phyloP scores from a whole-genome alignment of 163 green algal species.

The Volvox carteri region DNA sequence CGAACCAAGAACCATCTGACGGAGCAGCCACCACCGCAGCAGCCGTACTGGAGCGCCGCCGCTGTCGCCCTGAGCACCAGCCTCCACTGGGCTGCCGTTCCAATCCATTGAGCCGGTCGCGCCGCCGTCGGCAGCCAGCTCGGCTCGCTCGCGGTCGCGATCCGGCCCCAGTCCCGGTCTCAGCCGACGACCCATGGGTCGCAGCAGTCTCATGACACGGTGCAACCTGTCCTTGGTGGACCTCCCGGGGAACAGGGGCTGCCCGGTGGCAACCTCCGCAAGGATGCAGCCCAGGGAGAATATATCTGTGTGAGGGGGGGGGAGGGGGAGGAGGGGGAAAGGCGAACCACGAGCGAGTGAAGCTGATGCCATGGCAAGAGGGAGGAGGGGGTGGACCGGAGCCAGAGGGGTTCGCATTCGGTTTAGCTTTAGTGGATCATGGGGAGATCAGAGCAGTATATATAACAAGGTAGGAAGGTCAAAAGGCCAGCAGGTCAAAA shows the following conservation, averaged over 20 bases:
- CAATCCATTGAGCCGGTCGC: background rate
- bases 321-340: background rate
- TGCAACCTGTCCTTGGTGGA: background rate
- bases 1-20: background rate
- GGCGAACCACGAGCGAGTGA: no score
- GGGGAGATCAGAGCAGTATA: no score
- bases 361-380: no score
- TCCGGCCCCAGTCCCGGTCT: no score
- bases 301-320: background rate
- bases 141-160: no score
- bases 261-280: conserved; percentile 26
- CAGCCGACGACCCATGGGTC: conserved; percentile 7
- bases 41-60: background rate
- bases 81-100: background rate
- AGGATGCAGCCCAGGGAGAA: conserved; percentile 10
- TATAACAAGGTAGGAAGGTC: no score
- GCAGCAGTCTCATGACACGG: conserved; percentile 1
- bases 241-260: conserved; percentile 3
- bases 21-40: background rate
- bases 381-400: background rate
- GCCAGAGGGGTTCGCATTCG: no score
- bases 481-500: no score
- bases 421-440: no score
- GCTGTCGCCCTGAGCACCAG: background rate
- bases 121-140: no score